A percentile compares a stretch with the other conserved stretches of the same genome.
phyloP scores from a whole-genome alignment of 2,329 filamentous ascomycete genomes.

The Curvularia sp. region DNA sequence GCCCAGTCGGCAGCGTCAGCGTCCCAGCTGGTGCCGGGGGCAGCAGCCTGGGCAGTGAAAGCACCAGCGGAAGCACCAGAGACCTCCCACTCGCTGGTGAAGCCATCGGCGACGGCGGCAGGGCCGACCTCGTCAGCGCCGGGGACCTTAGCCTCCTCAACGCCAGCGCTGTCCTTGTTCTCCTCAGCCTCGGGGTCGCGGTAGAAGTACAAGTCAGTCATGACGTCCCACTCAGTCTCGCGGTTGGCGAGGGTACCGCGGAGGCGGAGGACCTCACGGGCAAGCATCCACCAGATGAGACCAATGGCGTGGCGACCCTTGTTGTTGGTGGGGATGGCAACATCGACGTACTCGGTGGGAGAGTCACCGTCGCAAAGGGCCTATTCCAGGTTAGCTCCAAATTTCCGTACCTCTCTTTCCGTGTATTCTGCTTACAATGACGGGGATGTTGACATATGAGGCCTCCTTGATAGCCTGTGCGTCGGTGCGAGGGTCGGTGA shows the following conservation, averaged over 20 bases:
- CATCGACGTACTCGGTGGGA: slow-evolving; percentile 98
- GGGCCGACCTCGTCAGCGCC: slow-evolving; percentile 84
- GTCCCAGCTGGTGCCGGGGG: slow-evolving; percentile 68
- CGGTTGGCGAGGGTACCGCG: slow-evolving; percentile 95
- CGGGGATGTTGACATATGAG: slow-evolving; percentile 99
- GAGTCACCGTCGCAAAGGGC: slow-evolving; percentile 99
- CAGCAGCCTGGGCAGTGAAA: slow-evolving; percentile 64
- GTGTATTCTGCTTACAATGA: slow-evolving; percentile 65
- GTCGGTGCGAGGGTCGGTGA: slow-evolving; percentile 99
- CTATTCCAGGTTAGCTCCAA: slow-evolving; percentile 23
- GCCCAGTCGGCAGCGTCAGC: slow-evolving; percentile 73
- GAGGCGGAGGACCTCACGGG: slow-evolving; percentile 98
- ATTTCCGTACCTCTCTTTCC: not conserved
- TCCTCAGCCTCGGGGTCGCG: slow-evolving; percentile 99
- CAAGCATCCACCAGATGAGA: slow-evolving; percentile 99
- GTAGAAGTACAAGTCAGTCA: slow-evolving; percentile 99
- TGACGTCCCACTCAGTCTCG: slow-evolving; percentile 98
- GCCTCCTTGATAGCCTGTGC: slow-evolving; percentile 99
- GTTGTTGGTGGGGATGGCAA: slow-evolving; percentile 99
- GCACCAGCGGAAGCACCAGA: slow-evolving; percentile 68
- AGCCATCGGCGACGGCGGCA: slow-evolving; percentile 78
- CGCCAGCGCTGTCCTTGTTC: slow-evolving; percentile 85
- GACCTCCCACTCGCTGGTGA: slow-evolving; percentile 87
- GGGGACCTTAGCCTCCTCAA: slow-evolving; percentile 85
- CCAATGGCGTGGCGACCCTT: slow-evolving; percentile 99